Evolutionary conservation across 2,329 filamentous ascomycete species (phyloP).

Genomic region (Penicillium decumbens): DNA sequence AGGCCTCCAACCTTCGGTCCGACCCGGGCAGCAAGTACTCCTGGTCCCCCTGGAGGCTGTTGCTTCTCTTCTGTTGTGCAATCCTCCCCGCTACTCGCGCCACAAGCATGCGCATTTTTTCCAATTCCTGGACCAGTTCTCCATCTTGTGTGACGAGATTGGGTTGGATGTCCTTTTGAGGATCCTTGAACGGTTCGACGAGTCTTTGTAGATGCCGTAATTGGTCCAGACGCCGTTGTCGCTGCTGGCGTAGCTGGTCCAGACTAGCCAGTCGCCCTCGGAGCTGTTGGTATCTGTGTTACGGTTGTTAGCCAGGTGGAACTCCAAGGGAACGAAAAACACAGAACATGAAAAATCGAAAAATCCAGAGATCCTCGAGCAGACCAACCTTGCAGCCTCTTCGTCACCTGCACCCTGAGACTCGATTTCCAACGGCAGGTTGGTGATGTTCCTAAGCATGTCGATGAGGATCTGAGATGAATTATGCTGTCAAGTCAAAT

Average conservation of each 20-base stretch:
- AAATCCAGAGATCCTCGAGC: background rate
- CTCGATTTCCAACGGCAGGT: constrained; percentile 36
- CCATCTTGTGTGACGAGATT: constrained; percentile 52
- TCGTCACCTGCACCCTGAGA: constrained; percentile 30
- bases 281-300: constrained; percentile 39
- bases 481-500: background rate
- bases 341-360: background rate
- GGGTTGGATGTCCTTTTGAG: constrained; percentile 50
- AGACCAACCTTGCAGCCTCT: constrained; percentile 31
- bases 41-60: constrained; percentile 13
- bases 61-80: constrained; percentile 25
- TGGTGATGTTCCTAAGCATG: constrained; percentile 35
- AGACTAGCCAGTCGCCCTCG: constrained; percentile 45
- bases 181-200: constrained; percentile 48
- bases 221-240: constrained; percentile 46
- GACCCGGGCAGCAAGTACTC: constrained; percentile 25
- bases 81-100: constrained; percentile 42
- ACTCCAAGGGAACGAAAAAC: constrained; percentile 11
- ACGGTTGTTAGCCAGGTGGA: constrained; percentile 23
- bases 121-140: constrained; percentile 48
- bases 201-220: constrained; percentile 45
- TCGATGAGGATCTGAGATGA: constrained; percentile 5
- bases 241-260: constrained; percentile 43
- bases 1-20: constrained; percentile 33
- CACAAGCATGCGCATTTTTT: constrained; percentile 47